Evolutionary conservation across 1,139 yeast genomes (phyloP), one percentile per base, ranked within the genome.

Genomic region (Pichia sp.): DNA sequence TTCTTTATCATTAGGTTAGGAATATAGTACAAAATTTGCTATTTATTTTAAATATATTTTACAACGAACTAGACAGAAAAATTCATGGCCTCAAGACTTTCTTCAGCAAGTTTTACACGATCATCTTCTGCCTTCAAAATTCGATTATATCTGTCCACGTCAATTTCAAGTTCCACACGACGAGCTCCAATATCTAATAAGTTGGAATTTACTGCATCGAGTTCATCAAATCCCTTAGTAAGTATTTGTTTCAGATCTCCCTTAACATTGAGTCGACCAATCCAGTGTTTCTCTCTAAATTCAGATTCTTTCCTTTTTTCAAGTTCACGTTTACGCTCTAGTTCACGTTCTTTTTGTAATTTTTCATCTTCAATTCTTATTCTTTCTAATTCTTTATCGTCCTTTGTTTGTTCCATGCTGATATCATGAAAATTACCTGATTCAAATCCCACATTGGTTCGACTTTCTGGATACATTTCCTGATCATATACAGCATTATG

Each of bases 11-110:
- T n/a, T n/a, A n/a, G n/a, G n/a, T n/a, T n/a, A n/a, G n/a, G n/a
- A n/a, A n/a, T n/a, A n/a, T 32, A 22, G 23, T 22, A 32, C 35
- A 32, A 12, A 32, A 8, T n/a, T n/a, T n/a, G 11, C 11, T 8
- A 20, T n/a, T 54, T 5, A 55, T 37, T 3, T n/a, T n/a, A n/a
- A n/a, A n/a, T n/a, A n/a, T n/a, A n/a, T n/a, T n/a, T n/a, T n/a
- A n/a, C n/a, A n/a, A n/a, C n/a, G n/a, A n/a, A n/a, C n/a, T n/a
- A n/a, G n/a, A n/a, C n/a, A n/a, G 37, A 31, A 30, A 59, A 52
- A 30, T 61, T 55, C 53, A 62, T 50, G 3, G 60, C 55, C 40
- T 61, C 65, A 31, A 62, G 48, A 40, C 54, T 56, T 40, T 62
- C 66, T 38, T 62, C 65, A 4, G 58, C 54, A 28, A 61, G 44